Evolutionary conservation across 202 grass and related monocot species (phyloP), one percentile per base, ranked within the genome.

Genomic region (Schoenoplectus tabernaemontani): DNA sequence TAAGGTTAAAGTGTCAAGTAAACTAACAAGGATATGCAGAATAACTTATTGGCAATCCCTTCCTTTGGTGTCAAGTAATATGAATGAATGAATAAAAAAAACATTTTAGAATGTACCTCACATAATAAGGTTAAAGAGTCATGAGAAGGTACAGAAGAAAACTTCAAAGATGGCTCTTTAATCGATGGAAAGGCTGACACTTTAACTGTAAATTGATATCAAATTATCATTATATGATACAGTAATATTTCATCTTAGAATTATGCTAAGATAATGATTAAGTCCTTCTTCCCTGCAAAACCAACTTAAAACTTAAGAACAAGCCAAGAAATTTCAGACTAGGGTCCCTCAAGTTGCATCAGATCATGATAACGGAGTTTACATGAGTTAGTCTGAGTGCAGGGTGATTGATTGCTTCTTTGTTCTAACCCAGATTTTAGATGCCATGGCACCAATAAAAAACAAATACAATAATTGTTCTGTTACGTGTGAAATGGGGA

Each of bases 161-260:
- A 84, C 70, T 90, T 93, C 67, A 73, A 68, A 90, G 89, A 93
- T 82, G 92, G 74, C 81, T 93, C 94, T 81, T 87, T 93, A 77
- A 97, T 86, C 78, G 91, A 92, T 48, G 80, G 92, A 85, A 97
- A 97, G 5, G 70, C 88, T 3, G 94, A 88, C 80, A 93, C 81
- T 80, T 97, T 97, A 85, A 93, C 94, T 97, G 89, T 17, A 72
- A 41, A 84, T 81, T 38, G 36, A 89, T 44, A 90, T 64, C 23
- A 12, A 81, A 43, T 24, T 22, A 83, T 67, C 7, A 60, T 72
- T 1, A 77, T 34, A 74, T 78, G 7, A 36, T 28, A 23, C 58
- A 78, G 59, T 82, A 63, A 74, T 34, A 26, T 51, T 54, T 3
- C 48, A 17, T 51, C 17, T 51, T 48, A 48, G 44, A 48, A 48